Evolutionary conservation across 306 rosid genomes (phyloP).

Genomic region (Sicyos baderoa): DNA sequence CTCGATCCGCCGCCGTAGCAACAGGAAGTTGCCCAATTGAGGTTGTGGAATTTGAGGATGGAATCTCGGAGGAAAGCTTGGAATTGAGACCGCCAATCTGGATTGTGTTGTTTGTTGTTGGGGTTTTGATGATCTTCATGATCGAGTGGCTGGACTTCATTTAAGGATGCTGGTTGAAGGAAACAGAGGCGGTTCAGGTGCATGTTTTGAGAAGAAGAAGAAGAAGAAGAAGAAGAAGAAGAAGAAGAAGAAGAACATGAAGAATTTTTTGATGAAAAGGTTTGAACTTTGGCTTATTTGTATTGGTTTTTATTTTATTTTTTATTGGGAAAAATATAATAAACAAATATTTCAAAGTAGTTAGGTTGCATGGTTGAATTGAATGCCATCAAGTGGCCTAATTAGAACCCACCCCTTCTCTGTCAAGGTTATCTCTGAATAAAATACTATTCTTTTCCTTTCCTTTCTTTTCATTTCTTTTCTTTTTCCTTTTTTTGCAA

Average conservation of each 20-base stretch:
- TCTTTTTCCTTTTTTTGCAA: neutral
- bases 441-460: neutral
- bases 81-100: constrained; percentile 40
- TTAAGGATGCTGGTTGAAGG: constrained; percentile 47
- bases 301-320: neutral
- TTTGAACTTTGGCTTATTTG: constrained; percentile 8
- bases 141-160: constrained; percentile 34
- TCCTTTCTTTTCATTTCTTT: too few relatives aligned
- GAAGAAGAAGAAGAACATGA: constrained; percentile 17
- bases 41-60: constrained; percentile 29
- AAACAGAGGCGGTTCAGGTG: constrained; percentile 47
- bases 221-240: constrained; percentile 19
- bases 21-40: constrained; percentile 30
- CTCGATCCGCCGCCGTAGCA: constrained; percentile 9
- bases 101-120: constrained; percentile 18
- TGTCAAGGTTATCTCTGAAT: neutral
- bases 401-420: constrained; percentile 32
- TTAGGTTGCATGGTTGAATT: constrained; percentile 53
- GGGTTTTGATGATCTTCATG: constrained; percentile 23
- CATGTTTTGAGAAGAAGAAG: constrained; percentile 24
- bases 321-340: neutral
- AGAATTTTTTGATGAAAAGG: constrained; percentile 14
- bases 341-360: constrained; percentile 34
- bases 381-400: constrained; percentile 24
- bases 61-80: constrained; percentile 37